Base-by-base conservation (phyloP, 345 rosid genomes). In the Melaleuca quinquenervia region DNA sequence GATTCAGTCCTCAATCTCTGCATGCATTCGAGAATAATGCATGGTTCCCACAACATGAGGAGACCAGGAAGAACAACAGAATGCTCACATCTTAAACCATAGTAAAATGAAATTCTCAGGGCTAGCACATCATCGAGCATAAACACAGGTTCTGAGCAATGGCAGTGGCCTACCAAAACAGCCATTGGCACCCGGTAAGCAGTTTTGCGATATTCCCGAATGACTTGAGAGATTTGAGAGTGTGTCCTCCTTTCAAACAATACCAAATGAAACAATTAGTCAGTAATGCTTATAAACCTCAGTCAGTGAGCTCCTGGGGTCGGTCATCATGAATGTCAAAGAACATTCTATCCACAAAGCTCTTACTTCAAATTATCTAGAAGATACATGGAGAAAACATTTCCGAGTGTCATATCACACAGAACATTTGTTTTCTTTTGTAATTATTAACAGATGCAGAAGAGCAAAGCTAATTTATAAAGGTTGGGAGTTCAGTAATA, bases 111-210 rank as follows among this genome's bases (percentile, higher is more conserved):
- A 70, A 70, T 36, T 36, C 80, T 36, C 80, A 8, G 80, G 80
- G 36, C 80, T 18, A 70, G 14, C 26, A 21, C 80, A 70, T 18
- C 7, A 20, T 32, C 10, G 26, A 70, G 80, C 14, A 36, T 70
- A 70, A 70, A 18, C 48, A 70, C 44, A 7, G 80, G 70, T 58
- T n/a, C 32, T n/a, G 36, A 58, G 48, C 48, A 54, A 84, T 49
- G 52, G 55, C 55, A 21, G 55, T 86, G 88, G 88, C 94, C 84
- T 92, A 96, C 98, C 98, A 97, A 89, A 80, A 97, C 94, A 56
- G 98, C 93, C 99, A 97, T 97, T 29, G 98, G 96, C 84, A 95
- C 99, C 86, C 98, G 92, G 88, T 97, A 97, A 51, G 95, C 87
- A 90, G 99, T 96, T 89, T 97, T 97, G 88, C 90, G 87, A 87